Percentiles rank a stretch among this genome's conserved stretches.
Evolutionary conservation across 1,284 basidiomycete genomes (phyloP).

Genomic region (Tetrapyrgos nigripes): DNA sequence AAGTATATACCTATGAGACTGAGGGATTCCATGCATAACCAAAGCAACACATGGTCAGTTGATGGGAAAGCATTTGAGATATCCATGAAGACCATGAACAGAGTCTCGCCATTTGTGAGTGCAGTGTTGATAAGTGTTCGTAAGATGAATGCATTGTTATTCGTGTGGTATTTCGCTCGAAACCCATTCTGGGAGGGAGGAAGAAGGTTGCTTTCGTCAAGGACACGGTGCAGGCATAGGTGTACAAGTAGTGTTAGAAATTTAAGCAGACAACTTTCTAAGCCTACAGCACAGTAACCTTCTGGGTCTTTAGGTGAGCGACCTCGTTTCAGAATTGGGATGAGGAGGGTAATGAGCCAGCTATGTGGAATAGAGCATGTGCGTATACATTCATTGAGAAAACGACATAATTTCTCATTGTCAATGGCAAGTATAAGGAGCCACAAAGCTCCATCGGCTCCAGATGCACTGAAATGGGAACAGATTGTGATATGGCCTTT

Average conservation of each 20-base stretch:
- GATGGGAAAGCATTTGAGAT: conserved; percentile 23
- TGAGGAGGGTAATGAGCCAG: neutral
- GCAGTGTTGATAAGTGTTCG: conserved; percentile 16
- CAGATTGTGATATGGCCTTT: conserved; percentile 3
- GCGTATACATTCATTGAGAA: neutral
- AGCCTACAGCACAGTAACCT: conserved; percentile 14
- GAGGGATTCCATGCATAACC: neutral
- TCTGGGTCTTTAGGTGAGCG: conserved; percentile 1
- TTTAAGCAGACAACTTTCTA: conserved; percentile 17
- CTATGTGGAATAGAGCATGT: neutral
- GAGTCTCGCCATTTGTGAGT: neutral
- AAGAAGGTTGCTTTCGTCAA: neutral
- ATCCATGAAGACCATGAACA: conserved; percentile 20
- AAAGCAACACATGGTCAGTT: conserved; percentile 12
- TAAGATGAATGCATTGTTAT: conserved; percentile 1
- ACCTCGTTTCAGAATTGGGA: conserved; percentile 17
- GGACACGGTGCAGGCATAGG: neutral
- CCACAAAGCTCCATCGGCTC: neutral
- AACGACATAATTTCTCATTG: neutral
- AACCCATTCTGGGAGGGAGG: conserved; percentile 12
- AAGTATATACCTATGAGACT: conserved; percentile 9
- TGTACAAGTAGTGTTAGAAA: conserved; percentile 16
- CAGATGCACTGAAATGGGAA: conserved; percentile 4
- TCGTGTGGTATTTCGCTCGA: neutral
- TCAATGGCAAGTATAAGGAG: neutral